Conservation (phyloP, 805 yeast genomes). For the Myxozyma neotropica region DNA sequence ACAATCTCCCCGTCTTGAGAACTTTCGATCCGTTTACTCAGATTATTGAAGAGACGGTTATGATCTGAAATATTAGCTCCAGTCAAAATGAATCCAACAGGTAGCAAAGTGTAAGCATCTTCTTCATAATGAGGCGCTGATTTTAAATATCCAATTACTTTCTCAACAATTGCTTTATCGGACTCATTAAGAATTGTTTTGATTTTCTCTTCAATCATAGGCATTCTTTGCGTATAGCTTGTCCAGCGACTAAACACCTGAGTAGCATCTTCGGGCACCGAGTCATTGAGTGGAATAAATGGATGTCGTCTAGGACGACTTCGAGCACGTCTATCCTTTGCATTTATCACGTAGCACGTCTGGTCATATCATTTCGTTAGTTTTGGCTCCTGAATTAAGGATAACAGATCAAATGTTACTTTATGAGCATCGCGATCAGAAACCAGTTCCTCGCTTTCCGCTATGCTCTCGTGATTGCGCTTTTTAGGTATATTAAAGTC, state of each 20-base stretch:
- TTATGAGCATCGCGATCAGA: conserved; percentile 30
- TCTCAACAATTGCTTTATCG: conserved; percentile 2
- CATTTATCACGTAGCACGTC: conserved; percentile 20
- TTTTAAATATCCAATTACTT: conserved; percentile 1
- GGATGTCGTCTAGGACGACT: conserved; percentile 4
- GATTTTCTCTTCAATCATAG: neutral
- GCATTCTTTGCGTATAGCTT: conserved; percentile 3
- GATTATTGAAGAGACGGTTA: conserved; percentile 38
- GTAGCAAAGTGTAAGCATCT: conserved; percentile 30
- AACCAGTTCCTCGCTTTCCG: conserved; percentile 10
- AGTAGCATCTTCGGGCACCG: conserved; percentile 10
- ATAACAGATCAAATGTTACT: conserved; percentile 2
- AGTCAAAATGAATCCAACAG: conserved; percentile 41
- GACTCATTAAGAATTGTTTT: conserved; percentile 1
- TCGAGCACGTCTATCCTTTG: neutral
- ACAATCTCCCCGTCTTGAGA: conserved; percentile 6
- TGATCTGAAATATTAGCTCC: conserved; percentile 45
- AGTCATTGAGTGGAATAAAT: conserved; percentile 12
- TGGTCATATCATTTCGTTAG: neutral
- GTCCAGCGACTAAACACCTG: conserved; percentile 18
- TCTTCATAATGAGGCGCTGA: conserved; percentile 3
- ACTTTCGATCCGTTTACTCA: conserved; percentile 19
- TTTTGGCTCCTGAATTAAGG: neutral
- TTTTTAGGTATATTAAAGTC: neutral
- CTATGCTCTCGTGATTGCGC: neutral